Base-by-base conservation (phyloP, 805 yeast species). In the Clavispora fructus region DNA sequence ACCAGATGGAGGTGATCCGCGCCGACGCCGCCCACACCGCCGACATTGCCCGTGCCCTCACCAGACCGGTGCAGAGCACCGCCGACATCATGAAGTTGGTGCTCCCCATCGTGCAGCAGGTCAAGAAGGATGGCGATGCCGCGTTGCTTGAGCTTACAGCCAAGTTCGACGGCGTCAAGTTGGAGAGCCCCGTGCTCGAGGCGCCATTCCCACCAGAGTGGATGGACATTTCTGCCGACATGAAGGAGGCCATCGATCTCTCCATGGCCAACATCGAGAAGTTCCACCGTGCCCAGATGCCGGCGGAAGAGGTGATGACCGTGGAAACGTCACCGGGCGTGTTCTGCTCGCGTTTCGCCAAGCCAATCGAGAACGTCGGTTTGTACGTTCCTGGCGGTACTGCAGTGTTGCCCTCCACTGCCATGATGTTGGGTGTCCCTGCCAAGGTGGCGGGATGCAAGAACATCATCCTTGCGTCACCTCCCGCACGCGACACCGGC, bases 301-400 rank as follows among this genome's bases (percentile, higher is more conserved):
- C 87, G 53, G 72, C 71, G 23, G 75, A 74, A 50, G 85, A 82
- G 47, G 78, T 85, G 10, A 69, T 92, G 65, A 76, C 75, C 7
- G 96, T 94, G 35, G 98, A 92, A 69, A 94, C 99, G 0, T 76
- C 86, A 48, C 95, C 96, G 2, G 99, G 99, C 55, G 98, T 94
- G 25, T 69, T 78, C 44, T 94, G 99, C 71, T 87, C 96, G 16
- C 82, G 99, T 59, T 94, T 94, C 66, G 87, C 98, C 13, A 82
- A 96, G 60, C 94, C 99, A 7, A 90, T 94, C 56, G 96, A 89
- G 60, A 83, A 80, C 49, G 99, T 94, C 45, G 99, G 99, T 50
- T 78, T 95, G 49, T 94, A 94, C 62, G 87, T 94, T 49, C 99
- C 99, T 45, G 99, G 99, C 58, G 99, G 99, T 57, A 90, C 98